Evolutionary conservation across 345 rosid species (phyloP), one percentile per base, ranked within the genome.

Genomic region (Gossypium bickii): DNA sequence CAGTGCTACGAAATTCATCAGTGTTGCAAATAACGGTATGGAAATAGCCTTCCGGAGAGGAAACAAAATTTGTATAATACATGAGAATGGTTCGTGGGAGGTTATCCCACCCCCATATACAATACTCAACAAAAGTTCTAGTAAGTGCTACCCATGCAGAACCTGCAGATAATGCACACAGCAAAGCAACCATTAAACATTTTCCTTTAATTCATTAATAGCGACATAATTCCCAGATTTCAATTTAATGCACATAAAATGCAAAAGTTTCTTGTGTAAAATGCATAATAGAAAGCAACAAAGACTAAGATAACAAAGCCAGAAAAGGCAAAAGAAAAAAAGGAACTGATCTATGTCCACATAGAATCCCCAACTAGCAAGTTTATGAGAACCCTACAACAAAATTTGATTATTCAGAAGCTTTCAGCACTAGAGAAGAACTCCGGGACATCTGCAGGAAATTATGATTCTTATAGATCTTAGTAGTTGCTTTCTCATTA

Each of bases 1-100:
- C 88, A 1, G 95, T 87, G 78, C 70, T 78, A 64, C 80, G 82
- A 79, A 87, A 93, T 76, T 87, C 87, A 44, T 87, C 88, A 15
- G 78, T 81, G 79, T 88, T 90, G 87, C 98, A 93, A 49, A 91
- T 85, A 69, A 93, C 90, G 9, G 98, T 93, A 77, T 93, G 97
- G 80, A 93, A 93, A 77, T 93, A 93, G n/a, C 98, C 98, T 88
- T 91, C 98, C 3, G 98, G 97, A 18, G 98, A 93, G 62, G 97
- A 93, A 15, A 93, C 71, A 45, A 93, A 93, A 75, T 90, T 93
- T 4, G 94, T 85, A 75, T 93, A 91, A 76, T 93, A 91, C 98
- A 91, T 87, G 43, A 93, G 85, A 77, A 87, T 76, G 12, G 95
- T 90, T 70, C 98, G 84, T 0, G 98, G 97, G 72, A 91, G 86